Percentiles rank a stretch among this genome's conserved stretches.
Conservation (phyloP, 805 yeast species). For the Candida loeiensis region DNA sequence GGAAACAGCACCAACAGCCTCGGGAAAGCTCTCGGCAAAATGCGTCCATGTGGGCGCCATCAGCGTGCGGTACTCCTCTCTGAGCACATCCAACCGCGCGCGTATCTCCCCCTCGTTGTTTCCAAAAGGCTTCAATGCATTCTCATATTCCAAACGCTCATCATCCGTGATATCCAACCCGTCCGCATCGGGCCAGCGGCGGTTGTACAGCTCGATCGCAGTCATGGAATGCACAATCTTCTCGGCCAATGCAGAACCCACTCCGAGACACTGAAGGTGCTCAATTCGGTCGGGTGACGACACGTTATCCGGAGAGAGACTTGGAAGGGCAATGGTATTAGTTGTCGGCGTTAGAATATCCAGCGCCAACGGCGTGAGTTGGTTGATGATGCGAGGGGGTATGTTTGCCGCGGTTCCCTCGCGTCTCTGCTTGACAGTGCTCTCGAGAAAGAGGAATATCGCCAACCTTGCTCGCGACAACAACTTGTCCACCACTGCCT, state of each 20-base stretch:
- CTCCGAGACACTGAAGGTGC: conserved; percentile 1
- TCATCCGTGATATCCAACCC: not conserved
- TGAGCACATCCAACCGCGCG: not conserved
- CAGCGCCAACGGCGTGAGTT: conserved; percentile 3
- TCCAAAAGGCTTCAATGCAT: not conserved
- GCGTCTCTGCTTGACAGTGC: not conserved
- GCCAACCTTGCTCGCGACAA: not conserved
- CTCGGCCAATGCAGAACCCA: conserved; percentile 1
- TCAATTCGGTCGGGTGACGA: conserved; percentile 5
- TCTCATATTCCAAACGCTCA: not conserved
- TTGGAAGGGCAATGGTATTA: not conserved
- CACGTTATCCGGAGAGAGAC: conserved; percentile 17
- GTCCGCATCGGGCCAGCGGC: conserved; percentile 3
- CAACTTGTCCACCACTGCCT: not conserved
- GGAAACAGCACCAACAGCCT: conserved; percentile 17
- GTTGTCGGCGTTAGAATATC: not conserved
- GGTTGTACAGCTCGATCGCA: conserved; percentile 1
- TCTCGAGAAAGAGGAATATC: not conserved
- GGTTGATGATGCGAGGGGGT: conserved; percentile 4
- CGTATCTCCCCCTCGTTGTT: not conserved
- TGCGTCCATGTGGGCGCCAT: conserved; percentile 3
- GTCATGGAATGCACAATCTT: conserved; percentile 2
- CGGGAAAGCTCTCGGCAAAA: conserved; percentile 16
- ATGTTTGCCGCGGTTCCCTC: not conserved
- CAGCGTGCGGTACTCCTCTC: not conserved